These are phyloP conservation scores for Candida pini DNA, from an alignment of 805 yeast species.

Conservation along the genomic window DNA sequence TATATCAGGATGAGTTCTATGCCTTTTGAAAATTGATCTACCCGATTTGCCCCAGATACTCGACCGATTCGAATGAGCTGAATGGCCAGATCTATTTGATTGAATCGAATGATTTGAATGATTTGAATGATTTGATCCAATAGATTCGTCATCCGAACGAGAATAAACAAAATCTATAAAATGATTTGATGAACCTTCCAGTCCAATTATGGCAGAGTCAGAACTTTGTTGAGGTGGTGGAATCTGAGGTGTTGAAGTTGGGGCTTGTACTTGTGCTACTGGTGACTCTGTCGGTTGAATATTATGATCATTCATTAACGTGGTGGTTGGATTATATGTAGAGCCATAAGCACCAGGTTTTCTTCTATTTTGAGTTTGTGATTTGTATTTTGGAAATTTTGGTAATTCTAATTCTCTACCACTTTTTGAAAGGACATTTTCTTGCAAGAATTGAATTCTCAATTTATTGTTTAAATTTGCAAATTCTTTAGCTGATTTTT, in stretches of 20 bases:
- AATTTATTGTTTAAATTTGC: slow-evolving; percentile 64
- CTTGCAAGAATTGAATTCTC: slow-evolving; percentile 46
- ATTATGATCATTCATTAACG: too few species aligned
- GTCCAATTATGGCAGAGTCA: slow-evolving; percentile 2
- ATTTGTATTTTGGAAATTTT: slow-evolving; percentile 31
- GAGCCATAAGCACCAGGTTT: too few species aligned
- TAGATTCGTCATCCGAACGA: too few species aligned
- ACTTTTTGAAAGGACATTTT: slow-evolving; percentile 24
- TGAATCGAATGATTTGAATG: too few species aligned
- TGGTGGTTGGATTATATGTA: too few species aligned
- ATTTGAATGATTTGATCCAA: too few species aligned
- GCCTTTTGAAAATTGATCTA: too few species aligned
- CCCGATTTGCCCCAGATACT: too few species aligned
- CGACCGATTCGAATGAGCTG: not conserved
- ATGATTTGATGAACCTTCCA: slow-evolving; percentile 1
- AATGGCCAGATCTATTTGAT: too few species aligned
- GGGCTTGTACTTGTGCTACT: not conserved
- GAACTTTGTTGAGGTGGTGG: not conserved
- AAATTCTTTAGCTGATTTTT: slow-evolving; percentile 67
- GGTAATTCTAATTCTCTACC: slow-evolving; percentile 29
- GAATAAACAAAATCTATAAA: too few species aligned
- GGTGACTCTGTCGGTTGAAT: too few species aligned
- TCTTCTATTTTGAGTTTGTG: slow-evolving; percentile 2
- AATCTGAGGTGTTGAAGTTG: not conserved
- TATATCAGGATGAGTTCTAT: too few species aligned